Base-by-base conservation (phyloP, 495 filamentous ascomycete genomes). In the Trypethelium eluteriae region DNA sequence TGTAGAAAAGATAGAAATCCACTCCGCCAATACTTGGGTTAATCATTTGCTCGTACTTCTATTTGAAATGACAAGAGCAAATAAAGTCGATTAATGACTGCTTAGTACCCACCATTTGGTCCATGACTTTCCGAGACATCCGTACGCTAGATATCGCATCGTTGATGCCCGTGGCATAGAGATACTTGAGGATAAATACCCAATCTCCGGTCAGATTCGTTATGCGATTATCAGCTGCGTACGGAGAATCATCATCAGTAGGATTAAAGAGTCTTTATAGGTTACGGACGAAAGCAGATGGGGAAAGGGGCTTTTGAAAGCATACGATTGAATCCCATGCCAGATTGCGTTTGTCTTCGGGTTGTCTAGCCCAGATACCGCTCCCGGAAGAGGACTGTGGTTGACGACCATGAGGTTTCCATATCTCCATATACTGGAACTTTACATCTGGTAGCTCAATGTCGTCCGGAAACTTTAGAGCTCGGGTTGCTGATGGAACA, bases 361-460 rank as follows among this genome's bases (percentile, higher is more conserved):
- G 10, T 2, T 53, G 49, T 18, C 25, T 18, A 5, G 10, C 49
- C 49, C 49, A 53, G 49, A 53, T 18, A 18, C 49, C 7, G n/a
- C 16, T 14, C 25, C 5, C 25, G 49, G 5, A 16, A 14, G n/a
- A 2, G 5, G 49, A 53, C 16, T 18, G 49, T 2, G 49, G 49
- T 18, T 53, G 49, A 53, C 49, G 49, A 53, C 49, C 49, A 53
- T 53, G 49, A 11, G 49, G 49, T 18, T 53, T 53, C 49, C 9
- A 53, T 53, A 53, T 53, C 16, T 53, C 49, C 49, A 53, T 53
- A 14, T 53, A 18, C 16, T 53, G 49, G 16, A 53, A 18, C 49
- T 5, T 16, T 18, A 5, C 3, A 9, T 11, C 5, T 5, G 49
- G 2, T 5, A 2, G 9, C n/a, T 53, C 2, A 18, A 53, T 53